Evolutionary conservation across 345 rosid genomes (phyloP).

Genomic region (Populus ilicifolia): DNA sequence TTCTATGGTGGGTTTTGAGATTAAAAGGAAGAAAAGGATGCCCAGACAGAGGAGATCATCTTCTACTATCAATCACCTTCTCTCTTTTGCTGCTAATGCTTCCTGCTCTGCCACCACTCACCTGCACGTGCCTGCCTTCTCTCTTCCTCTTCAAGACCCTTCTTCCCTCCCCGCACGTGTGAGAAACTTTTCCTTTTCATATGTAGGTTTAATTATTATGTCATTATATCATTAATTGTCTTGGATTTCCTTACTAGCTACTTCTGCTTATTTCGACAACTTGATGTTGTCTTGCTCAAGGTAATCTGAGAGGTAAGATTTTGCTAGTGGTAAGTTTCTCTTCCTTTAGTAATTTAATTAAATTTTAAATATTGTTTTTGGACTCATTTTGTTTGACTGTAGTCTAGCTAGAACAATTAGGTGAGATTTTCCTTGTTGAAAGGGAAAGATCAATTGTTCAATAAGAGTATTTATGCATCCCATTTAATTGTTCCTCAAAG

Average conservation of each 20-base stretch:
- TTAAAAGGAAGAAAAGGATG: slow-evolving; percentile 80
- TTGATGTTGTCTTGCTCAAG: not conserved
- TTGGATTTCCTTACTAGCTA: not conserved
- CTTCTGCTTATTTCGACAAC: too few relatives aligned
- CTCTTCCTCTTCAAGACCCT: not conserved
- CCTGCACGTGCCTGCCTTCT: slow-evolving; percentile 47
- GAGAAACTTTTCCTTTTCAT: slow-evolving; percentile 24
- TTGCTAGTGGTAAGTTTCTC: not conserved
- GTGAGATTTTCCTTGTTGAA: not conserved
- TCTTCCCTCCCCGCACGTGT: slow-evolving; percentile 64
- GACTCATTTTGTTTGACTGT: not conserved
- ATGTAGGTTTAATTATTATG: not conserved
- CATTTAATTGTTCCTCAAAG: too few relatives aligned
- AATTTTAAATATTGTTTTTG: not conserved
- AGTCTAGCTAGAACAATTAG: not conserved
- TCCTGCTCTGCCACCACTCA: slow-evolving; percentile 17
- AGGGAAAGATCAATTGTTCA: not conserved
- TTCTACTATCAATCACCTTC: slow-evolving; percentile 49
- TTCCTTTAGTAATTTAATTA: not conserved
- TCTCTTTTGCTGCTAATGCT: slow-evolving; percentile 13
- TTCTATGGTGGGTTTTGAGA: slow-evolving; percentile 49
- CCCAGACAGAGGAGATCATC: slow-evolving; percentile 77
- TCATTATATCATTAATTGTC: not conserved
- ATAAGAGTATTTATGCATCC: too few relatives aligned
- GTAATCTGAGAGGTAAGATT: not conserved